These are phyloP conservation scores for Pythium volutum DNA, from an alignment of 352 stramenopile genomes.

Conservation along the genomic window DNA sequence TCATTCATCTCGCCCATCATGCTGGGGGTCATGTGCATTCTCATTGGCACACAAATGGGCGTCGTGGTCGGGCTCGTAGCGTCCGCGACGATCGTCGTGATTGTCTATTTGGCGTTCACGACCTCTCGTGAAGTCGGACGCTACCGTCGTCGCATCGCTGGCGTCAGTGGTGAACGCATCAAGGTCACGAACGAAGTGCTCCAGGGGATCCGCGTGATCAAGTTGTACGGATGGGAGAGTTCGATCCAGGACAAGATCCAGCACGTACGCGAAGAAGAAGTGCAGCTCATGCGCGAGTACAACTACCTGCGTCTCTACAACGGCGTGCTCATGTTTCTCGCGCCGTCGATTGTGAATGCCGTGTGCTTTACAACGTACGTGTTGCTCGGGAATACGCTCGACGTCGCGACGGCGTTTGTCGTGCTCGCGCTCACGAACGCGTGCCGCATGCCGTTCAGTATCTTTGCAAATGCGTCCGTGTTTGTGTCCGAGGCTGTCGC, in stretches of 20 bases:
- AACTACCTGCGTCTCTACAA: constrained; percentile 29
- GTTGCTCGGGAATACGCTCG: constrained; percentile 75
- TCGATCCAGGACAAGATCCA: constrained; percentile 24
- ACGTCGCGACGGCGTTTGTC: constrained; percentile 91
- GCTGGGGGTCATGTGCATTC: constrained; percentile 36
- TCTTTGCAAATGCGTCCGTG: constrained; percentile 51
- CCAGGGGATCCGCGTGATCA: constrained; percentile 70
- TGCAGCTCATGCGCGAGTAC: constrained; percentile 25
- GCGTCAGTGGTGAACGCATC: constrained; percentile 52
- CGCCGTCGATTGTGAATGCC: constrained; percentile 90
- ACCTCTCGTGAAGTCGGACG: constrained; percentile 35
- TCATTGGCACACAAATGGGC: constrained; percentile 45
- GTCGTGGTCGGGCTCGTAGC: constrained; percentile 11
- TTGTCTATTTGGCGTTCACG: constrained; percentile 27
- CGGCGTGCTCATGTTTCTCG: constrained; percentile 48
- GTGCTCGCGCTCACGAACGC: constrained; percentile 87
- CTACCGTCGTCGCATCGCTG: constrained; percentile 35
- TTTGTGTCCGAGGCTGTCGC: constrained; percentile 44
- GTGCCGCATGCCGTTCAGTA: constrained; percentile 49
- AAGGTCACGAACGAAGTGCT: constrained; percentile 89
- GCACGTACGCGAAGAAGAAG: constrained; percentile 23
- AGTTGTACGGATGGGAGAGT: constrained; percentile 68
- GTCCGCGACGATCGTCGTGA: constrained; percentile 6
- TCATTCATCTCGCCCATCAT: constrained; percentile 43
- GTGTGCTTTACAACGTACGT: constrained; percentile 84